Percentiles rank a stretch among this genome's conserved stretches.
Evolutionary conservation across 108 stramenopile species (phyloP).

Genomic region (Nitzschia palea): DNA sequence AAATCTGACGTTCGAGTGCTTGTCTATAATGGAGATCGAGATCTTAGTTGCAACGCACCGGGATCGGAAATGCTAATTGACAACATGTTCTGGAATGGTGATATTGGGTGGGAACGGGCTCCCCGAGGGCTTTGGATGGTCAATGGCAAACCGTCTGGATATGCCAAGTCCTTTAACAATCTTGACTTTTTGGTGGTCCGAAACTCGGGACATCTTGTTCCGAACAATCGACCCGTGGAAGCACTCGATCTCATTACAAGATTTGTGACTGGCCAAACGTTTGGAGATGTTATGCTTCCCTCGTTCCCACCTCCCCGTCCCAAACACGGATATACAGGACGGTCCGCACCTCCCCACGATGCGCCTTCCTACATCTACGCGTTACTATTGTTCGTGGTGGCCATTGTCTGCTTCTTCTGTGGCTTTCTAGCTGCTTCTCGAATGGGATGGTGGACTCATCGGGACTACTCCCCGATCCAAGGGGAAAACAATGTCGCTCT

Average conservation of each 20-base stretch:
- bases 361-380: not conserved
- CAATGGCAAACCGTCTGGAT: constrained; percentile 48
- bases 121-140: constrained; percentile 59
- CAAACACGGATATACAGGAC: not conserved
- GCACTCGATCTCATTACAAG: constrained; percentile 58
- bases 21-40: constrained; percentile 75
- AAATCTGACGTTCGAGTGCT: constrained; percentile 63
- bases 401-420: constrained; percentile 8
- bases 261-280: constrained; percentile 41
- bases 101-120: constrained; percentile 42
- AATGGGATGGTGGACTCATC: not conserved
- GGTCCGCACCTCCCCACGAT: not conserved
- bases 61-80: constrained; percentile 62
- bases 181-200: constrained; percentile 62
- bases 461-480: constrained; percentile 5
- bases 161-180: constrained; percentile 46
- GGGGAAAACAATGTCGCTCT: not conserved
- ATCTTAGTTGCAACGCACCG: constrained; percentile 54
- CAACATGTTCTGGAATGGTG: constrained; percentile 67
- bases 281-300: constrained; percentile 49
- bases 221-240: constrained; percentile 52
- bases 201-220: constrained; percentile 72
- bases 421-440: constrained; percentile 7
- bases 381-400: not conserved
- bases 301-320: not conserved